A percentile compares a stretch with the other conserved stretches of the same genome.
These are phyloP conservation scores for Nicotiana paniculata DNA, from an alignment of 257 asterid genomes.

Conservation along the genomic window DNA sequence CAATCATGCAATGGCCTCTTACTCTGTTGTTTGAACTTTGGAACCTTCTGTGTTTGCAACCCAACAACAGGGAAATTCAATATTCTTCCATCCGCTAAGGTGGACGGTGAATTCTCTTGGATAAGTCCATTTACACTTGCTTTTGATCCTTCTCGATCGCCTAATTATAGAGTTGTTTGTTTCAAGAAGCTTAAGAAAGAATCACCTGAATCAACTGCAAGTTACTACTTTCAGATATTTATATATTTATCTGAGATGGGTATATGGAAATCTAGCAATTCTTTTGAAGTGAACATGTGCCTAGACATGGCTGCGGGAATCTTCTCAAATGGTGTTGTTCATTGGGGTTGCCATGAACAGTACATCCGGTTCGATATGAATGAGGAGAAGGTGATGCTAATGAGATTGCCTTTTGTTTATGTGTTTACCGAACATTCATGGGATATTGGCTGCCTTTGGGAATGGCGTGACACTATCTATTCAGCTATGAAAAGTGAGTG, in stretches of 20 bases:
- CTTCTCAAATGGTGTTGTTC: not conserved
- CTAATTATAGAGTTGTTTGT: not conserved
- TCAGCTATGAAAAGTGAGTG: not conserved
- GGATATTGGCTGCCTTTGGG: not conserved
- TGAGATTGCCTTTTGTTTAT: not conserved
- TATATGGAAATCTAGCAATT: not conserved
- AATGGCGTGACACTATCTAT: not conserved
- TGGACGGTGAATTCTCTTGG: not conserved
- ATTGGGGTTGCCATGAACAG: not conserved
- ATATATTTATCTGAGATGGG: not conserved
- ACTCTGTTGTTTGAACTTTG: not conserved
- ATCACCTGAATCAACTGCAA: not conserved
- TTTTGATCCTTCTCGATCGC: not conserved
- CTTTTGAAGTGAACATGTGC: not conserved
- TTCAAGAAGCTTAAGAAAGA: not conserved
- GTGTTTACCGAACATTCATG: not conserved
- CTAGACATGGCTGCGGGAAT: not conserved
- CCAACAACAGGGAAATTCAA: not conserved
- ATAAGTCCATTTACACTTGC: not conserved
- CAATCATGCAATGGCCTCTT: constrained; percentile 10
- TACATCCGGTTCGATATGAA: not conserved
- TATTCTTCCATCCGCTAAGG: not conserved
- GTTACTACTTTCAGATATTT: not conserved
- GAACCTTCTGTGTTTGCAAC: not conserved
- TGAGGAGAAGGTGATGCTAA: not conserved